These are phyloP conservation scores for Plenodomus lindquistii DNA, from an alignment of 2,329 filamentous ascomycete species.

Conservation along the genomic window DNA sequence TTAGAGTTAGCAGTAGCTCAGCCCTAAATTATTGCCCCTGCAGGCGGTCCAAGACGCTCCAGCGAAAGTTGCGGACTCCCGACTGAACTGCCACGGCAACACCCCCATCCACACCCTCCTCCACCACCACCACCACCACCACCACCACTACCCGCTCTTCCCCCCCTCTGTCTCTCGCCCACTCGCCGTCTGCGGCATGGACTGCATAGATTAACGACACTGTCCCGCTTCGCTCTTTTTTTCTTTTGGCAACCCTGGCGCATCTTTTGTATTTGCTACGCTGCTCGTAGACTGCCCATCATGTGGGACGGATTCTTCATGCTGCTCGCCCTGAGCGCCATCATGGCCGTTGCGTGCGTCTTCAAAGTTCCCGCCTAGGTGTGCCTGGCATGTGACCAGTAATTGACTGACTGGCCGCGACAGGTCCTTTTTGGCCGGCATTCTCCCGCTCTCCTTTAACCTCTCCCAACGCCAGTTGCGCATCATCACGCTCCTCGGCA, in stretches of 20 bases:
- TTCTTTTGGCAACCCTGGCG: constrained; percentile 16
- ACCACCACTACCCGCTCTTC: background rate
- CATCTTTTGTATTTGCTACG: constrained; percentile 14
- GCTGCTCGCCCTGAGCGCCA: constrained; percentile 65
- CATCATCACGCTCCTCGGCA: constrained; percentile 87
- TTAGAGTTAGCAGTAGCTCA: constrained; percentile 22
- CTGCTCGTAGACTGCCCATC: constrained; percentile 22
- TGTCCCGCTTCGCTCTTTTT: constrained; percentile 13
- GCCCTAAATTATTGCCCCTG: constrained; percentile 20
- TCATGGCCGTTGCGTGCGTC: constrained; percentile 67
- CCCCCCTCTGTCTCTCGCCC: background rate
- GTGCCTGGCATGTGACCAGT: background rate
- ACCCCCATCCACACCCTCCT: too few species aligned
- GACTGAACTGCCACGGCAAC: constrained; percentile 5
- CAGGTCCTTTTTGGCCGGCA: constrained; percentile 92
- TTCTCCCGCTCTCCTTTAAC: constrained; percentile 84
- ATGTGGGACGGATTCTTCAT: constrained; percentile 68
- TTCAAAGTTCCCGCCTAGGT: background rate
- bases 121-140: too few species aligned
- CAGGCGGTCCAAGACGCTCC: constrained; percentile 4
- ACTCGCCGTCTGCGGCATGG: constrained; percentile 16
- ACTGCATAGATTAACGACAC: constrained; percentile 15
- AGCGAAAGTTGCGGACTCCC: constrained; percentile 16
- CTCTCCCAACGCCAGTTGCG: constrained; percentile 85
- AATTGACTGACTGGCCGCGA: constrained; percentile 28